phyloP scores from a whole-genome alignment of 305 asterid genomes.

The Plantago lanceolata region DNA sequence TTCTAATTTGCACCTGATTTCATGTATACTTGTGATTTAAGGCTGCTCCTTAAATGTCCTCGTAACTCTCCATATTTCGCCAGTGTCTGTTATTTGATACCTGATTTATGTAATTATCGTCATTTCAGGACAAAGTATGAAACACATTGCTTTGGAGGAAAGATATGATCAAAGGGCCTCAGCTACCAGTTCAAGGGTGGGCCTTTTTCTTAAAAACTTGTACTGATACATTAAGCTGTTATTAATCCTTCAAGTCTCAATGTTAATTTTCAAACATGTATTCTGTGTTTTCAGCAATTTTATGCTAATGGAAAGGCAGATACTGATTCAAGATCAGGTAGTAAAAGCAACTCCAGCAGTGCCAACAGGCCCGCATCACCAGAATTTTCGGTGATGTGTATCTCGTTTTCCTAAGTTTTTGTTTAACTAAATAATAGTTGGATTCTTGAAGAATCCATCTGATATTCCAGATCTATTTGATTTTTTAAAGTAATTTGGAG shows the following conservation, averaged over 20 bases:
- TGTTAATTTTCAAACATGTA: conserved; percentile 22
- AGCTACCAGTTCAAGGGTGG: conserved; percentile 54
- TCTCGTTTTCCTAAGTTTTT: no score
- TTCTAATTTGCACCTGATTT: no score
- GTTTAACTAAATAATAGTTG: no score
- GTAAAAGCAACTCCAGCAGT: no score
- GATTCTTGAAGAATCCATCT: no score
- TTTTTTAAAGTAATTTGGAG: no score
- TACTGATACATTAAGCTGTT: conserved; percentile 5
- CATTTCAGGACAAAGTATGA: conserved; percentile 52
- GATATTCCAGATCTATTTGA: no score
- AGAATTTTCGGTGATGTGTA: no score
- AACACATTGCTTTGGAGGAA: conserved; percentile 39
- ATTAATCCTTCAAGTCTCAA: conserved; percentile 7
- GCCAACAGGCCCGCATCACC: no score
- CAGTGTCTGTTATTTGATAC: conserved; percentile 12
- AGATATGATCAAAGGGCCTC: conserved; percentile 40
- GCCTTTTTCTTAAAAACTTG: conserved; percentile 24
- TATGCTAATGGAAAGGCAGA: conserved; percentile 67
- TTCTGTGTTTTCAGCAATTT: conserved; percentile 54
- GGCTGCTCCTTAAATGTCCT: conserved; percentile 14
- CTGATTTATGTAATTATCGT: conserved; percentile 22
- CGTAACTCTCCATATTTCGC: conserved; percentile 1
- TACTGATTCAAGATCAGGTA: conserved; percentile 60
- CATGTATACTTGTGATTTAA: no score